A percentile compares a stretch with the other conserved stretches of the same genome.
Conservation (phyloP, 345 rosid species). For the Melastoma malabathricum region DNA sequence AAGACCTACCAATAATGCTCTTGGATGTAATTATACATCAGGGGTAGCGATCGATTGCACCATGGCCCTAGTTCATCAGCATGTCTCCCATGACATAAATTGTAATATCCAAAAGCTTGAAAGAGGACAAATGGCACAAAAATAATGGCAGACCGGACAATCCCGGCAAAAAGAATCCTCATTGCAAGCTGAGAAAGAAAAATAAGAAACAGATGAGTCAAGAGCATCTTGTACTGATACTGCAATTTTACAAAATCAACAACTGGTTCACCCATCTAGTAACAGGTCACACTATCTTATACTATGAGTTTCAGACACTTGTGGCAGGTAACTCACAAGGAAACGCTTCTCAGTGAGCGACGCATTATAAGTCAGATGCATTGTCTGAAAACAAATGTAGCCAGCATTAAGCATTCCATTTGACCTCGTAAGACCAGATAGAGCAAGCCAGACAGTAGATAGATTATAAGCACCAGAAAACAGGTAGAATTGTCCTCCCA, state of each 20-base stretch:
- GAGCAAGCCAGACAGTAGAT: conserved; percentile 65
- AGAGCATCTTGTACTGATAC: no score
- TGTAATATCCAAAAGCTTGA: conserved; percentile 79
- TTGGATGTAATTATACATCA: conserved; percentile 72
- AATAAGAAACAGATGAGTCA: background rate
- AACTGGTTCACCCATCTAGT: no score
- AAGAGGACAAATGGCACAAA: conserved; percentile 63
- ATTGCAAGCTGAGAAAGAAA: conserved; percentile 38
- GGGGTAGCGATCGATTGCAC: conserved; percentile 72
- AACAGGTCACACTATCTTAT: no score
- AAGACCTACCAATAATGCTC: conserved; percentile 67
- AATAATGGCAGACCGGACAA: conserved; percentile 37
- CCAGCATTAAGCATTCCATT: conserved; percentile 95
- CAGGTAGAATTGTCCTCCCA: conserved; percentile 73
- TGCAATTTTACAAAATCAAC: no score
- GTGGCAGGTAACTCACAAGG: conserved; percentile 34
- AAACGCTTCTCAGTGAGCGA: conserved; percentile 23
- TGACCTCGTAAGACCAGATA: conserved; percentile 85
- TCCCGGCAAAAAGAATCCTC: conserved; percentile 46
- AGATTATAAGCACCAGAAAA: conserved; percentile 40
- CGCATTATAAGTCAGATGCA: conserved; percentile 65
- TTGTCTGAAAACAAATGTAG: conserved; percentile 71
- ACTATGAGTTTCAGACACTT: background rate
- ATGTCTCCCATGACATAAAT: conserved; percentile 46
- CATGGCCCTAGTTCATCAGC: conserved; percentile 59